Base-by-base conservation (phyloP, 202 grass and related monocot species). In the Carex arenaria region DNA sequence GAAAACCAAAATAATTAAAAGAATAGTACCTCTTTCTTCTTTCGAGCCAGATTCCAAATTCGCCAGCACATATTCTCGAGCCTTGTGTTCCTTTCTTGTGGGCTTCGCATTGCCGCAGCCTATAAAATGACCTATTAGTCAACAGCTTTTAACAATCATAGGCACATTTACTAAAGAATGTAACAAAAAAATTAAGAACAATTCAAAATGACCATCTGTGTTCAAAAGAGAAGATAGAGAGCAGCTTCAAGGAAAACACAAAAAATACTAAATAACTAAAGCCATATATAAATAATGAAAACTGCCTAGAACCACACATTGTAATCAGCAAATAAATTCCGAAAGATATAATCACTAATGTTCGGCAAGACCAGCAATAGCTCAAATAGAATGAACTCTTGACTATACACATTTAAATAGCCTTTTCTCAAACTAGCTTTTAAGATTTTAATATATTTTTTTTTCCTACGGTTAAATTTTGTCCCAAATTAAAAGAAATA, bases 1-100 rank as follows among this genome's bases (percentile, higher is more conserved):
- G 47, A 54, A 75, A 54, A 30, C 49, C 23, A 76, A 30, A 76
- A 56, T 34, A 76, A 56, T 8, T 23, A 51, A 9, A 65, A 69
- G 10, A 67, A 49, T 61, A 70, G 56, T 59, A 96, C 96, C 96
- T 95, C 90, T 83, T 95, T 96, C 93, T 99, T 99, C 91, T 99
- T 99, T 57, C 96, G 89, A 2, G 96, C 91, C 55, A 98, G 89
- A 86, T 98, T 98, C 96, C 93, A 98, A 89, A 98, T 95, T 87
- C 96, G 90, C 96, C 96, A 99, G 42, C 93, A 95, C 96, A 99
- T 99, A 82, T 99, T 99, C 85, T 99, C 96, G 43, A 99, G 93
- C 73, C 96, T 85, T 64, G 96, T 99, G 79, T 99, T 99, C 87
- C 96, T 93, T 86, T 99, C 96, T 87, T 99, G 96, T 82, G 93